These are phyloP conservation scores for Epichloe sylvatica DNA, from an alignment of 2,329 filamentous ascomycete genomes.

Conservation along the genomic window DNA sequence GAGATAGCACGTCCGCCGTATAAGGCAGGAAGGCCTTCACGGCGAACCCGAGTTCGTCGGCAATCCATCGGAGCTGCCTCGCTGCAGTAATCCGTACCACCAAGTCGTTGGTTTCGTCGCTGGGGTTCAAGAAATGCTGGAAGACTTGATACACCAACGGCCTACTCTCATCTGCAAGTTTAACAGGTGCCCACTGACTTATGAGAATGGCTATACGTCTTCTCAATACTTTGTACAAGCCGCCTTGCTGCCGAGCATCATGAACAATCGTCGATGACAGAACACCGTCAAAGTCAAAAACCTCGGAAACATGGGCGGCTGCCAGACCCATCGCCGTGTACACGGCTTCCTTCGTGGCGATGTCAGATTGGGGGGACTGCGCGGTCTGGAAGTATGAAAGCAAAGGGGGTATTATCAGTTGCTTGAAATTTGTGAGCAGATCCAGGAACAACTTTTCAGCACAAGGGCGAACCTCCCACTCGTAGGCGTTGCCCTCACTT, in stretches of 20 bases:
- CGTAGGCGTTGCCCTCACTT: conserved; percentile 70
- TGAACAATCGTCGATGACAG: conserved; percentile 59
- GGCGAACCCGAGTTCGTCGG: conserved; percentile 74
- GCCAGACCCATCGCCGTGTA: conserved; percentile 87
- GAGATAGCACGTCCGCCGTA: conserved; percentile 56
- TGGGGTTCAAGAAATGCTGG: conserved; percentile 65
- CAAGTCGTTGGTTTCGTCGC: conserved; percentile 70
- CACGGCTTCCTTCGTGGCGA: conserved; percentile 82
- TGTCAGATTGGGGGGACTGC: conserved; percentile 48
- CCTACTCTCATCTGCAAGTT: conserved; percentile 52
- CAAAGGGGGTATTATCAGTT: conserved; percentile 63
- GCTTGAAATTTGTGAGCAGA: conserved; percentile 77
- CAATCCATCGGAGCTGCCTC: conserved; percentile 64
- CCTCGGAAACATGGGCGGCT: conserved; percentile 56
- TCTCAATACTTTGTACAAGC: conserved; percentile 65
- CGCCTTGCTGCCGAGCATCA: conserved; percentile 55
- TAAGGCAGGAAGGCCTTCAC: conserved; percentile 63
- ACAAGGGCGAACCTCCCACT: conserved; percentile 84
- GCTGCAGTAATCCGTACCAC: conserved; percentile 88
- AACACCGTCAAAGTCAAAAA: conserved; percentile 74
- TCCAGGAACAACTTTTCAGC: conserved; percentile 90
- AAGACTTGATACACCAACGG: conserved; percentile 78
- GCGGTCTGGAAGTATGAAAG: conserved; percentile 71
- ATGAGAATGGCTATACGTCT: conserved; percentile 80
- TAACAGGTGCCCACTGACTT: conserved; percentile 77